Base-by-base conservation (phyloP, 371 early-diverging fungal genomes). In the Funneliformis caledonium region DNA sequence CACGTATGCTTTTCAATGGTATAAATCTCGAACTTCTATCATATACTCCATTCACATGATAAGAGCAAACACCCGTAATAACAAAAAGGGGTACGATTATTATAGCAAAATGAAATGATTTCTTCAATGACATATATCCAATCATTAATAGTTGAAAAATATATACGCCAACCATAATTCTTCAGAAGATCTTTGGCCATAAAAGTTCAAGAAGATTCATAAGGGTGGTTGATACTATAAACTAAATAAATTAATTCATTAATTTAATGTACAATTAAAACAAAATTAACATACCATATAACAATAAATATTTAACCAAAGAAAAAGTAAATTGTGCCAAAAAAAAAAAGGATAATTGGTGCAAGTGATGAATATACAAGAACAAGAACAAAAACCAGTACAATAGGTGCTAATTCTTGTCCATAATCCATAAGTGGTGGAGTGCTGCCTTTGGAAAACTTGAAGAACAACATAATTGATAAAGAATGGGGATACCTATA, bases 111-210 rank as follows among this genome's bases (percentile, higher is more conserved):
- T 87, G 74, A 76, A 86, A 88, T 0, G 89, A 87, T 62, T 88
- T 85, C 70, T 87, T 86, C 87, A 95, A 82, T 89, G 92, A 82
- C 84, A 93, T 72, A 2, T 91, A 76, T 1, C 96, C 97, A 50
- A 96, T 88, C 92, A 96, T 94, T 6, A 96, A 90, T 50, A 94
- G 80, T 82, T 97, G 97, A 85, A 94, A 95, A 47, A 97, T 91
- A 70, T 94, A 80, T 31, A 97, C 84, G 0, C 96, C 94, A 31
- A 91, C 83, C 14, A 93, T 89, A 48, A 94, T 92, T 26, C 96
- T 90, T 22, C 93, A 88, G 60, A 93, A 92, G 64, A 93, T 92
- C 76, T 92, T 88, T 2, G 95, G 94, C 84, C 94, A 95, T n/a
- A 89, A 89, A 70, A 88, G 86, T 0, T 97, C 98, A 26, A n/a